Evolutionary conservation across 164 flowering plant genomes (phyloP).

Genomic region (Vitis riparia): DNA sequence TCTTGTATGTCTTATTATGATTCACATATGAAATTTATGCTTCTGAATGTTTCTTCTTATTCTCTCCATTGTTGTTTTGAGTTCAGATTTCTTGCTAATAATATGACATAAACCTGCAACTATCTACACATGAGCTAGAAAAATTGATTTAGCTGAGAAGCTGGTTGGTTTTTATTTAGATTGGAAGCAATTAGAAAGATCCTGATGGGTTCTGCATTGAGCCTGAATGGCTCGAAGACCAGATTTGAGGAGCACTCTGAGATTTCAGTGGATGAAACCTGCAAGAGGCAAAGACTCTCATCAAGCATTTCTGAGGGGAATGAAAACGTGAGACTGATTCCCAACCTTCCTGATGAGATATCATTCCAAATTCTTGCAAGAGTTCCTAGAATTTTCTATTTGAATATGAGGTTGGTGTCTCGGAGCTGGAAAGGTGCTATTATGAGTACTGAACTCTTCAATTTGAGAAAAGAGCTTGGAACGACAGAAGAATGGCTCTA

Average conservation of each 20-base stretch:
- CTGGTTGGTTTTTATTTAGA: too few species aligned
- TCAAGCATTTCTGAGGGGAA: constrained; percentile 32
- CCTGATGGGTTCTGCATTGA: constrained; percentile 70
- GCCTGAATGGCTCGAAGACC: constrained; percentile 43
- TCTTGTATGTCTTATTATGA: too few species aligned
- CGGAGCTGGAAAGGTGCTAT: constrained; percentile 66
- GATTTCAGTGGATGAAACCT: constrained; percentile 30
- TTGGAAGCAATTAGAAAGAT: too few species aligned
- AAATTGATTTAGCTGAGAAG: too few species aligned
- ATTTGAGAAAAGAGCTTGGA: constrained; percentile 62
- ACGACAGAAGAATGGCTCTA: constrained; percentile 83
- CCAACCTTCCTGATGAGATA: constrained; percentile 85
- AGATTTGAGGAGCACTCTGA: constrained; percentile 26
- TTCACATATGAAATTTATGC: too few species aligned
- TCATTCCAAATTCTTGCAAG: constrained; percentile 82
- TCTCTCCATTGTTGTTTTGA: too few species aligned
- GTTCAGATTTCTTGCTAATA: too few species aligned
- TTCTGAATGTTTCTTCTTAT: too few species aligned
- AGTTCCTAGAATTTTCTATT: constrained; percentile 60
- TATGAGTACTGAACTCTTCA: constrained; percentile 52
- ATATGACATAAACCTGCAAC: too few species aligned
- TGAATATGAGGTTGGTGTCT: constrained; percentile 59
- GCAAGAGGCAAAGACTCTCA: constrained; percentile 73
- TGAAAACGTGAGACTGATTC: constrained; percentile 61
- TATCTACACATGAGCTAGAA: too few species aligned